Evolutionary conservation across 371 early-diverging fungal species (phyloP), one percentile per base, ranked within the genome.

Genomic region (Amoeboaphelidium occidentale): DNA sequence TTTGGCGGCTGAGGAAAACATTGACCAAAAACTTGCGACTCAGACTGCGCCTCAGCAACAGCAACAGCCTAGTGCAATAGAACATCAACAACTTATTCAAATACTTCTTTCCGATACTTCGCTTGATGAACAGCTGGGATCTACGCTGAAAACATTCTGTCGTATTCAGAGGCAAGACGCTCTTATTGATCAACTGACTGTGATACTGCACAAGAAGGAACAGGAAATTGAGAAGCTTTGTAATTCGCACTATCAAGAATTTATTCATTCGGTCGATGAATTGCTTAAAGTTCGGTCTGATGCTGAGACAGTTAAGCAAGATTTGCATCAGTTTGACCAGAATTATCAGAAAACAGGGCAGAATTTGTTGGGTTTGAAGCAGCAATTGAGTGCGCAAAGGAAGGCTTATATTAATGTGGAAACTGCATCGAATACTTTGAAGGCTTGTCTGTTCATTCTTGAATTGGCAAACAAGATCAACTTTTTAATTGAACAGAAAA

Each of bases 151-250:
- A 59, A 79, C 82, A 14, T 81, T 92, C 44, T 78, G 84, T 53
- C 76, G 83, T 45, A 69, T 81, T 50, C 79, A 81, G 48, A 77
- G 79, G 56, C 79, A 88, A 58, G 76, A 78, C 43, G 73, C 78
- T 21, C 91, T 92, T 56, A 61, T 82, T 14, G 84, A 90, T 42
- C 84, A 87, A 42, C 70, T 96, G 6, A 70, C 72, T 46, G 44
- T 67, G 45, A 79, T 91, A 51, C 78, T 86, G 20, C 60, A 72
- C 42, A 73, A 75, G 52, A 91, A 92, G 56, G 94, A 93, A 58
- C 70, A 72, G n/a, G 97, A 97, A 63, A 97, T 97, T 55, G 91
- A 92, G 65, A 76, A 79, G 56, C 79, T 97, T 73, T 97, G 97
- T 69, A 83, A 84, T 59, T 72, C 76, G 53, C 83, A 97, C 61